These are phyloP conservation scores for Ottelia alismoides DNA, from an alignment of 106 monocot species.

Conservation along the genomic window DNA sequence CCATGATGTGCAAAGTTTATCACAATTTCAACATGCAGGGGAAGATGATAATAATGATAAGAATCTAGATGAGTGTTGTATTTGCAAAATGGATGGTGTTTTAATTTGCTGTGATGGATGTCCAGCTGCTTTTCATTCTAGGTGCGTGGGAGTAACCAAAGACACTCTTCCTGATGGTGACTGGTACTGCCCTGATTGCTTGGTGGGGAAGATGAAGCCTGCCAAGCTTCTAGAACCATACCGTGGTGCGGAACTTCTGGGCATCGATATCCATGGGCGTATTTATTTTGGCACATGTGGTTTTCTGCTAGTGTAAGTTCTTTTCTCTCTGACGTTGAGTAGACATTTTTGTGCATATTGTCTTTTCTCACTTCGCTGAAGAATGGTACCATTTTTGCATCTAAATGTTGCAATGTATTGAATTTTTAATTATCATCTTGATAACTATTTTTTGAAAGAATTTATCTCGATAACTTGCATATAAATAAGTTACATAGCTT, in stretches of 20 bases:
- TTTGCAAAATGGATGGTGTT: slow-evolving; percentile 88
- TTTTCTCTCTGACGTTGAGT: too few relatives aligned
- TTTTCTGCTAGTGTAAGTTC: slow-evolving; percentile 91
- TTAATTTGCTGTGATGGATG: slow-evolving; percentile 99
- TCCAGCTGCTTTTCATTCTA: slow-evolving; percentile 96
- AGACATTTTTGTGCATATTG: too few relatives aligned
- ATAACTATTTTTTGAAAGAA: too few relatives aligned
- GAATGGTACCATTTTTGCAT: too few relatives aligned
- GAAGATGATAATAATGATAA: slow-evolving; percentile 37
- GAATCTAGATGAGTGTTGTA: slow-evolving; percentile 83
- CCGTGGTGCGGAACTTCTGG: slow-evolving; percentile 65
- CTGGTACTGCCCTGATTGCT: slow-evolving; percentile 93
- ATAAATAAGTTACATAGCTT: too few relatives aligned
- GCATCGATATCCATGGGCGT: slow-evolving; percentile 66
- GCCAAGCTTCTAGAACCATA: slow-evolving; percentile 25
- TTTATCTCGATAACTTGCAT: too few relatives aligned
- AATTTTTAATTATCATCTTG: too few relatives aligned
- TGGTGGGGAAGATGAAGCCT: slow-evolving; percentile 21
- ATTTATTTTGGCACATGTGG: slow-evolving; percentile 61
- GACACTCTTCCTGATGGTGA: slow-evolving; percentile 89
- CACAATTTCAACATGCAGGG: slow-evolving; percentile 8
- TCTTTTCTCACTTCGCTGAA: too few relatives aligned
- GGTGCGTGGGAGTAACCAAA: slow-evolving; percentile 67
- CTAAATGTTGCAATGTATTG: too few relatives aligned
- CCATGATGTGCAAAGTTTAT: slow-evolving; percentile 10